Evolutionary conservation across 225 moss, liverwort and hornwort genomes (phyloP), one percentile per base, ranked within the genome.

Genomic region (Lunularia cruciata): DNA sequence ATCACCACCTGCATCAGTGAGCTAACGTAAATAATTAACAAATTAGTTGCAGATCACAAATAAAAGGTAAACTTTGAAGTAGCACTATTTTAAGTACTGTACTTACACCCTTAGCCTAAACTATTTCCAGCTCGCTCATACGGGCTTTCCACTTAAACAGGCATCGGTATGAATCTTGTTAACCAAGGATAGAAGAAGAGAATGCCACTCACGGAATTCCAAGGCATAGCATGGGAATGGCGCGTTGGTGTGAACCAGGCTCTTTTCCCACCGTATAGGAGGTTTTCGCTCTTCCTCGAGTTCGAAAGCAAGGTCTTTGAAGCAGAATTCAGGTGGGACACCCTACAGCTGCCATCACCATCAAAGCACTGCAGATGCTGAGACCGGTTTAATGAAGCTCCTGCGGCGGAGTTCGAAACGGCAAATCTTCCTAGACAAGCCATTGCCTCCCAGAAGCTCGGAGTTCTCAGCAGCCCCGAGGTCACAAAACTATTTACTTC

Each of bases 21-120:
- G 37, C 8, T 7, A 2, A 23, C 60, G 60, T 22, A 75, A 67
- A 53, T 60, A 60, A 26, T 68, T 63, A 56, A 70, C 62, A 16
- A 57, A 22, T 61, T 48, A 0, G 19, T 7, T 2, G 19, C 9
- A 54, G 9, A 47, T 2, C 31, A 7, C 27, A 5, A 16, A 8
- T 46, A 5, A 16, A 51, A 51, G 1, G 15, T 22, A 20, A 51
- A 23, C 8, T 51, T n/a, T n/a, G n/a, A n/a, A n/a, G n/a, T n/a
- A n/a, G n/a, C n/a, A n/a, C n/a, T n/a, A n/a, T n/a, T n/a, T n/a
- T n/a, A n/a, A n/a, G n/a, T n/a, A n/a, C n/a, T n/a, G n/a, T n/a
- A n/a, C n/a, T n/a, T n/a, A n/a, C n/a, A n/a, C n/a, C n/a, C n/a
- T n/a, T n/a, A n/a, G n/a, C n/a, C n/a, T n/a, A n/a, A n/a, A n/a